Percentiles rank a stretch among this genome's conserved stretches.
Evolutionary conservation across 805 yeast species (phyloP).

Genomic region (Martiniozyma abietophila): DNA sequence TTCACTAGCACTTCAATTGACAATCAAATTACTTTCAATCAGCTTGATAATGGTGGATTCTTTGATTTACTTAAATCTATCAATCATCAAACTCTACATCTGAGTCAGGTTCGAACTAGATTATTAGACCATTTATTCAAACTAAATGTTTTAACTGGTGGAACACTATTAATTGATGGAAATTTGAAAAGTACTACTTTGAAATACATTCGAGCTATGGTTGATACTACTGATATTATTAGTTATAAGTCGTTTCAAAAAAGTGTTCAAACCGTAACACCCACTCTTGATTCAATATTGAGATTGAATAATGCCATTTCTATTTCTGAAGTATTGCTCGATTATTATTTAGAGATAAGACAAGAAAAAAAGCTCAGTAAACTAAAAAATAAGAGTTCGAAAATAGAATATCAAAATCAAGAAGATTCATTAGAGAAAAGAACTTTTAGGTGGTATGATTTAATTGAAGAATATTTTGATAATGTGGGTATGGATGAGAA

Average conservation of each 20-base stretch:
- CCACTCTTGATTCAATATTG: not conserved
- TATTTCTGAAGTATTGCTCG: slow-evolving; percentile 36
- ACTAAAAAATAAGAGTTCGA: slow-evolving; percentile 11
- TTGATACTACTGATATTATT: slow-evolving; percentile 23
- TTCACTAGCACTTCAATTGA: slow-evolving; percentile 9
- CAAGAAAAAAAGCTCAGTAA: slow-evolving; percentile 20
- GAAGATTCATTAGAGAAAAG: slow-evolving; percentile 33
- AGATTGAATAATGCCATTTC: slow-evolving; percentile 25
- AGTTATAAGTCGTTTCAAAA: slow-evolving; percentile 14
- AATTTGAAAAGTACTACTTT: slow-evolving; percentile 14
- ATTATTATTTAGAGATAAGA: slow-evolving; percentile 29
- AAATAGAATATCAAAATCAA: slow-evolving; percentile 28
- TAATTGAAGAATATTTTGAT: slow-evolving; percentile 26
- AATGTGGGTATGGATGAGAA: too few species aligned
- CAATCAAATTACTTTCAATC: slow-evolving; percentile 12
- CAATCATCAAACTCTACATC: slow-evolving; percentile 17
- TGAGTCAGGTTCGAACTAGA: slow-evolving; percentile 21
- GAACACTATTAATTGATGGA: slow-evolving; percentile 20
- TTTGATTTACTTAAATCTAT: slow-evolving; percentile 13
- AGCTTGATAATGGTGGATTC: slow-evolving; percentile 15
- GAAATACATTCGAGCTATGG: slow-evolving; percentile 14
- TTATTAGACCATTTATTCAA: slow-evolving; percentile 20
- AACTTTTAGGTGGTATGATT: slow-evolving; percentile 38
- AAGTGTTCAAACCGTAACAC: not conserved
- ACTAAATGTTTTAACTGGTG: slow-evolving; percentile 11